phyloP scores from a whole-genome alignment of 2,329 filamentous ascomycete species.

The Coniella lustricola region DNA sequence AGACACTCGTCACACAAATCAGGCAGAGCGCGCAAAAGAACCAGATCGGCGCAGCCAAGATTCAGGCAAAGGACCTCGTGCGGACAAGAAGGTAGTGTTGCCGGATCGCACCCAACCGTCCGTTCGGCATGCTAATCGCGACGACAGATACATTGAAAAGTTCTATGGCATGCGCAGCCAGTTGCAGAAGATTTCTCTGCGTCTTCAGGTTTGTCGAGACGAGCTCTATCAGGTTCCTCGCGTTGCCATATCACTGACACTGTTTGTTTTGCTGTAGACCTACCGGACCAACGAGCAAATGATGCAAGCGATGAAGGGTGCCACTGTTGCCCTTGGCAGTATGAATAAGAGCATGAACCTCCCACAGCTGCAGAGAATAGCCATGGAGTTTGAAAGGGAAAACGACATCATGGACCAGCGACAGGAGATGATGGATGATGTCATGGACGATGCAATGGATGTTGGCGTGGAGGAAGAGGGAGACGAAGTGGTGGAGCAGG shows the following conservation, averaged over 20 bases:
- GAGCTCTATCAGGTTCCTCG: not conserved
- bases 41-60: conserved; percentile 97
- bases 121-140: not conserved
- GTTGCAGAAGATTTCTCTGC: conserved; percentile 87
- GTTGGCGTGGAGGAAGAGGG: conserved; percentile 87
- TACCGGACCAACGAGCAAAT: conserved; percentile 98
- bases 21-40: conserved; percentile 98
- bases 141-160: conserved; percentile 79
- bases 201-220: conserved; percentile 65
- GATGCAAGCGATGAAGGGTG: conserved; percentile 99
- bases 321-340: conserved; percentile 82
- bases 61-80: conserved; percentile 95
- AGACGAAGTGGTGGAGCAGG: conserved; percentile 93
- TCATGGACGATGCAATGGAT: conserved; percentile 93
- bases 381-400: conserved; percentile 98
- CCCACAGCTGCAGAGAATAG: conserved; percentile 87
- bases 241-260: not conserved
- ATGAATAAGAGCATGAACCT: conserved; percentile 99
- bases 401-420: conserved; percentile 99
- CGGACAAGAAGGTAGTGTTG: conserved; percentile 67
- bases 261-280: conserved; percentile 49
- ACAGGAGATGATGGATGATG: conserved; percentile 99
- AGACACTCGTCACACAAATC: conserved; percentile 91
- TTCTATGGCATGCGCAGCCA: conserved; percentile 98
- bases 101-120: not conserved